Evolutionary conservation across 768 basidiomycete species (phyloP), one percentile per base, ranked within the genome.

Genomic region (Leucocoprinus leucothites): DNA sequence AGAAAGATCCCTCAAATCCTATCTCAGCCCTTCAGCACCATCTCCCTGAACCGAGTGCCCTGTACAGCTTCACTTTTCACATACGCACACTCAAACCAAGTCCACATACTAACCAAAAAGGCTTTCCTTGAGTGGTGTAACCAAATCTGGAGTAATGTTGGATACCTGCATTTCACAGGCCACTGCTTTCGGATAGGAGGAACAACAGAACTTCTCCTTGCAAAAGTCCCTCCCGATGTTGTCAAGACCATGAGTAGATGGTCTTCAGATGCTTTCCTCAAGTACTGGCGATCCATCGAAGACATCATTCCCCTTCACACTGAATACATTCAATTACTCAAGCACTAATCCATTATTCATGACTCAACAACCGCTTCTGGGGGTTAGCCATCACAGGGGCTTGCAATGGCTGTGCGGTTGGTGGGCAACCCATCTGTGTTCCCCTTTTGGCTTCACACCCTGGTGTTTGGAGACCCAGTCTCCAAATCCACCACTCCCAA

Each of bases 171-270:
- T 1, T 13, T 64, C 2, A 41, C 41, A 1, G 65, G 69, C 0
- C 70, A 71, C 42, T 58, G 59, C 34, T 71, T 67, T 18, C 55
- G 61, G 2, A 71, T 71, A 4, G 67, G 66, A 0, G 65, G 71
- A 0, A 61, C 68, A 0, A 66, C 67, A 0, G 53, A 69, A 31
- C 60, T 73, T 4, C 59, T 74, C 0, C 58, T 71, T 0, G 25
- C 22, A 0, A 67, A 69, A 0, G 57, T 65, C 1, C 61, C 65
- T 0, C 71, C 74, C 1, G 65, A 74, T 3, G 51, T 73, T 0
- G 68, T 75, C 0, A 68, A 69, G 1, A 59, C 63, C 0, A 67
- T 65, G 43, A 73, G 73, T 0, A 55, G 67, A 0, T 77, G 74
- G 74, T 64, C 59, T 0, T 71, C 69, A 0, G 44, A 59, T 5